Evolutionary conservation across 495 filamentous ascomycete genomes (phyloP), one percentile per base, ranked within the genome.

Genomic region (Tuber calosporum): DNA sequence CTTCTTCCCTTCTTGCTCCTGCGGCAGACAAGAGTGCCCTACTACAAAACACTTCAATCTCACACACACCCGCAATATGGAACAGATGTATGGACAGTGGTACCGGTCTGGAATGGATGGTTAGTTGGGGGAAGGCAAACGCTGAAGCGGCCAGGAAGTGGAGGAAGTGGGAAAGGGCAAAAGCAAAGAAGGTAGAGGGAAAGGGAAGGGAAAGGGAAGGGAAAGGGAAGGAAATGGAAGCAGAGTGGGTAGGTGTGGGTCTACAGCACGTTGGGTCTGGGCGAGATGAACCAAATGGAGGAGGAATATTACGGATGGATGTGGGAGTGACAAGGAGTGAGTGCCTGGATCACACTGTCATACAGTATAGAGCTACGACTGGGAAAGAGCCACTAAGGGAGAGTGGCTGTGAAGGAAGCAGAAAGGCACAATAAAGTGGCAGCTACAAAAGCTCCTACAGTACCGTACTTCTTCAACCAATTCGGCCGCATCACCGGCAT

Each of bases 141-240:
- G 6, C 26, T 5, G 17, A 62, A 62, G 53, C n/a, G 15, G n/a
- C 53, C 53, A 26, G 26, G 45, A 30, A 62, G 26, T 30, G 53
- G 26, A 62, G 53, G 11, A 15, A 62, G 53, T 13, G 53, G 30
- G 53, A 30, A 62, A 53, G 22, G 26, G 53, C 53, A 62, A 62
- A 62, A n/a, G 26, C 53, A 62, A 62, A 30, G 26, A 26, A 30
- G 26, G 9, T 30, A 62, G 53, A 62, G 53, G 53, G 26, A 22
- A 26, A 62, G 53, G 26, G 53, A 62, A 62, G 53, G n/a, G n/a
- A 40, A 53, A 62, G 53, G 53, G 53, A 62, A 62, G 53, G 26
- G n/a, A 40, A 53, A 62, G 53, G 53, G 53, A 62, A 62, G 53
- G 26, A 9, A 9, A 26, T 7, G n/a, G 30, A 62, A 26, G 3